Evolutionary conservation across 176 grass and related monocot genomes (phyloP).

Genomic region (Saccharum spontaneum): DNA sequence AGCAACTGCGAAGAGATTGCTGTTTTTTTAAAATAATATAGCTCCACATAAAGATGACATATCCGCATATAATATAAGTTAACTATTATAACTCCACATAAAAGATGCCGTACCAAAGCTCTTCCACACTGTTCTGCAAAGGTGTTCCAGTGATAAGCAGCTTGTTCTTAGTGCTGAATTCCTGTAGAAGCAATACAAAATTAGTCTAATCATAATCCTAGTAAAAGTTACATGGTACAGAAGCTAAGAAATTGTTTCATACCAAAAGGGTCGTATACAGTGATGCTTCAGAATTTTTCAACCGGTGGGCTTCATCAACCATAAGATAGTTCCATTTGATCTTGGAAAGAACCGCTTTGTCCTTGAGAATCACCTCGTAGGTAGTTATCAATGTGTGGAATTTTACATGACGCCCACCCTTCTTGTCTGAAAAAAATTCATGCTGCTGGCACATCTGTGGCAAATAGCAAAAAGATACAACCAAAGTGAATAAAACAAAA

Average conservation of each 20-base stretch:
- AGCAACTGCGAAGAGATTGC: conserved; percentile 17
- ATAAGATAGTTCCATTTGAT: conserved; percentile 99
- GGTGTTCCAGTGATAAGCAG: conserved; percentile 98
- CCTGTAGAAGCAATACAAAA: conserved; percentile 39
- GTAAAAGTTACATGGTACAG: neutral
- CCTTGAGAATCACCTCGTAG: conserved; percentile 99
- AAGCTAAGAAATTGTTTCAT: conserved; percentile 33
- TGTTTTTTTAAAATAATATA: conserved; percentile 6
- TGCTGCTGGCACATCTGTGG: conserved; percentile 78
- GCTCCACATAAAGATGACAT: neutral
- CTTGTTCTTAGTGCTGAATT: conserved; percentile 99
- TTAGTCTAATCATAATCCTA: conserved; percentile 17
- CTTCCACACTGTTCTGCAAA: conserved; percentile 99
- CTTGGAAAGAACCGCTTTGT: conserved; percentile 92
- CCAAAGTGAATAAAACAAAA: neutral
- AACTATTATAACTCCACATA: conserved; percentile 10
- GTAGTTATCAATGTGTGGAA: conserved; percentile 92
- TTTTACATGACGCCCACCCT: conserved; percentile 74
- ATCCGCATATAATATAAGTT: neutral
- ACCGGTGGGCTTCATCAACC: conserved; percentile 97
- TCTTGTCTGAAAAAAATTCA: conserved; percentile 88
- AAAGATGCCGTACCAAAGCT: conserved; percentile 72
- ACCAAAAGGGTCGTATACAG: conserved; percentile 91
- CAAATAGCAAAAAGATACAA: conserved; percentile 9
- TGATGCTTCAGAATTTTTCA: conserved; percentile 98